phyloP scores from a whole-genome alignment of 2,329 filamentous ascomycete species.

The Botrytis pseudocinerea region DNA sequence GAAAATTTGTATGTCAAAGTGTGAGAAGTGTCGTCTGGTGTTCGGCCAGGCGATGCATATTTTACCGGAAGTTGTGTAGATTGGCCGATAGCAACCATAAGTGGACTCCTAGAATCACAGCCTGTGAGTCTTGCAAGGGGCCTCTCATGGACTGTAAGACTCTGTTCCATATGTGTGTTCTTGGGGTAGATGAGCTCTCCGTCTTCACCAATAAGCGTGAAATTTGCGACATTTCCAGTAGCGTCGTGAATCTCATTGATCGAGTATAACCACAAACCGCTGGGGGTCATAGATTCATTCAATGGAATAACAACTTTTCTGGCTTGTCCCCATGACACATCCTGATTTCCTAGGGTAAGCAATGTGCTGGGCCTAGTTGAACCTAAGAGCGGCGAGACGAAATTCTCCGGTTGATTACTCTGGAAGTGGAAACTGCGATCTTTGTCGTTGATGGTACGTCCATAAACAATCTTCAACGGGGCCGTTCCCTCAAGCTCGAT shows the following conservation, averaged over 20 bases:
- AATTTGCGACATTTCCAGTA: conserved; percentile 82
- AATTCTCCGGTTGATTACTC: conserved; percentile 87
- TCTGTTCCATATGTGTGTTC: conserved; percentile 66
- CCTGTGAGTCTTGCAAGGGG: conserved; percentile 70
- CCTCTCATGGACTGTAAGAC: conserved; percentile 83
- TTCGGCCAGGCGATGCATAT: conserved; percentile 63
- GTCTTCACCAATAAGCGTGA: conserved; percentile 67
- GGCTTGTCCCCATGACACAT: conserved; percentile 77
- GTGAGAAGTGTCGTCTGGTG: conserved; percentile 64
- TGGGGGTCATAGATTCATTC: conserved; percentile 81
- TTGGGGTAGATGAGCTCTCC: conserved; percentile 60
- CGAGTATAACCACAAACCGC: conserved; percentile 84
- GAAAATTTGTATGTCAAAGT: conserved; percentile 81
- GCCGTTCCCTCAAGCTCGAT: conserved; percentile 86
- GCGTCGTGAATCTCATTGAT: conserved; percentile 92
- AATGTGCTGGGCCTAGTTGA: conserved; percentile 58
- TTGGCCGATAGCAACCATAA: conserved; percentile 79
- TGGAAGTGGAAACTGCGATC: conserved; percentile 87
- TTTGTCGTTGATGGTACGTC: conserved; percentile 79
- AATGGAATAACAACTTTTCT: conserved; percentile 77
- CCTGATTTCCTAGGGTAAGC: conserved; percentile 58
- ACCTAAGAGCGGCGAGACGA: conserved; percentile 73
- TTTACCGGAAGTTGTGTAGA: conserved; percentile 67
- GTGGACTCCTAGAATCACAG: conserved; percentile 76
- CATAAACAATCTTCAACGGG: conserved; percentile 90